Evolutionary conservation across 257 asterid species (phyloP), one percentile per base, ranked within the genome.

Genomic region (Salvia miltiorrhiza): DNA sequence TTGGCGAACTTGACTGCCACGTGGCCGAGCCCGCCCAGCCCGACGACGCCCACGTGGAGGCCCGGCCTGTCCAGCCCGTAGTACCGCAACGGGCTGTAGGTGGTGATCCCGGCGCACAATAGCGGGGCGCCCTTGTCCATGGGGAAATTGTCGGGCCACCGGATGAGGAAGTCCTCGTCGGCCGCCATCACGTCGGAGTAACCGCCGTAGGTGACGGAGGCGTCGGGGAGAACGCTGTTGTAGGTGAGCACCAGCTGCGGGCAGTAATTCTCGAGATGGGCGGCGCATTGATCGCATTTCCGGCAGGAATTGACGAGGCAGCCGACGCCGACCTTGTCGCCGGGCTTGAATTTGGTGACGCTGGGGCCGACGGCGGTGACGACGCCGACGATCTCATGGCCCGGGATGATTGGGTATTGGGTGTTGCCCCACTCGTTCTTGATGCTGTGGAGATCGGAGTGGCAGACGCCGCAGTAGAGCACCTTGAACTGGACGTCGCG

Each of bases 21-120:
- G 16, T 82, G 87, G 71, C 86, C 86, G 6, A 82, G 78, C 45
- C 86, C 86, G 7, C 86, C 86, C 13, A 78, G 74, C 59, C 86
- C 86, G 28, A 76, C 80, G 0, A 82, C 76, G 7, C 86, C 86
- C 14, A 82, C 3, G 71, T 17, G 62, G 49, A 69, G 70, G n/a
- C 82, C 84, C 4, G 86, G 84, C 66, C 63, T 71, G 69, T 78
- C 80, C 13, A 82, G 80, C 23, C 76, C 77, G 47, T 21, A 71
- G 69, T 70, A 63, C 10, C 43, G 59, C 45, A 82, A 4, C 17
- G 84, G 65, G 68, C 84, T 79, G 73, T 79, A 82, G 3, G 80
- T 71, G 7, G 86, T 82, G 59, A 67, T 19, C 48, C 86, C 86
- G 14, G 86, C 86, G 71, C 86, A 81, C 56, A 81, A 44, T 0